Base-by-base conservation (phyloP, 176 grass and related monocot species). In the Ananas comosus region DNA sequence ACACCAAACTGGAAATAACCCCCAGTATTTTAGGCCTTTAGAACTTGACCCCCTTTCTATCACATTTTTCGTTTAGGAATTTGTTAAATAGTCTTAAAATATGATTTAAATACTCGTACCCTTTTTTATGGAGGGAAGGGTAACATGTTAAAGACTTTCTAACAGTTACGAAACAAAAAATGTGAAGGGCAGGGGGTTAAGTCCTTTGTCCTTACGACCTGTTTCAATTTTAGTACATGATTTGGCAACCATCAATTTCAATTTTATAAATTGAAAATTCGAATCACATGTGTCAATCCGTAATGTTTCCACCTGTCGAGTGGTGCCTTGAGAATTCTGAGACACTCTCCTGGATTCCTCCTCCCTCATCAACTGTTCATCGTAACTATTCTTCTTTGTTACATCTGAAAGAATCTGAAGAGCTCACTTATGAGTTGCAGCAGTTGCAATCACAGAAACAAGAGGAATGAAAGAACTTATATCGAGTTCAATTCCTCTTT, bases 381-480 rank as follows among this genome's bases (percentile, higher is more conserved):
- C 95, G 13, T 99, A 99, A 50, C 66, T 74, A 53, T 80, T 88
- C 88, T 88, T 99, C 78, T 91, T 99, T 74, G 90, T 80, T 48
- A 85, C 72, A 91, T 99, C 87, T 65, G 90, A 86, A 53, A 99
- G 80, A 53, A 91, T 76, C 95, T 99, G 90, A 80, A 18, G 21
- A 61, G 21, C 10, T 18, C 56, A 6, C 16, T 61, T 16, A 57
- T 57, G n/a, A 21, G 56, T 14, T 61, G 10, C 16, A 61, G 56
- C 14, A n/a, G 56, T 61, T n/a, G 21, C 9, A 7, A 16, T 18
- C 16, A 18, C 56, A 22, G 56, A 61, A 61, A 61, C 56, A 16
- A 61, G 2, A 18, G 56, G 21, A 22, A 52, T 13, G 70, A 47
- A 64, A 16, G 69, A 53, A 25, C 48, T 47, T 2, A 58, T 73